These are phyloP conservation scores for Stephania cephalantha DNA, from an alignment of 164 flowering plant genomes.

Conservation along the genomic window DNA sequence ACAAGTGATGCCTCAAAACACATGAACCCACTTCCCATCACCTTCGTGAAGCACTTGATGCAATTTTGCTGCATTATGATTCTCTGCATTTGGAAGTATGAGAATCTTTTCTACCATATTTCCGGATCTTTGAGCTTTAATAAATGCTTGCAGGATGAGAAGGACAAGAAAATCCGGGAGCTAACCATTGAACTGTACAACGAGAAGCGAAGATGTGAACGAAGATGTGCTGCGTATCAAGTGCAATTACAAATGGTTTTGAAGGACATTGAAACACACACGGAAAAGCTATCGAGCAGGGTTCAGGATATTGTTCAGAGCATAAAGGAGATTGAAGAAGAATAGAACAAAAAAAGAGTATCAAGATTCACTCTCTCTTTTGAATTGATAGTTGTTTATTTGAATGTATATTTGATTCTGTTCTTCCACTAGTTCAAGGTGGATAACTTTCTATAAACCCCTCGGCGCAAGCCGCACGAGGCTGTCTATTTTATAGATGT, in stretches of 20 bases:
- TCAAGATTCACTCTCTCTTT: neutral
- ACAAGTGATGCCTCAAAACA: too few species aligned
- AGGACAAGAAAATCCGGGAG: constrained; percentile 32
- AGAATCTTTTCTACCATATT: neutral
- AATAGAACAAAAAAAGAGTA: neutral
- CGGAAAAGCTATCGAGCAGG: constrained; percentile 23
- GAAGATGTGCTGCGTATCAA: constrained; percentile 29
- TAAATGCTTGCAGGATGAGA: constrained; percentile 25
- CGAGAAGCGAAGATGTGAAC: constrained; percentile 30
- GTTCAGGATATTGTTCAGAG: constrained; percentile 27
- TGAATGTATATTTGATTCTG: neutral
- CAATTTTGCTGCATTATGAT: neutral
- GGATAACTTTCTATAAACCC: neutral
- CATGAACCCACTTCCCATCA: too few species aligned
- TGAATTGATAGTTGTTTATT: neutral
- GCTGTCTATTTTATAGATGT: neutral
- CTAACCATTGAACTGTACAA: constrained; percentile 29
- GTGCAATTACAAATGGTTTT: constrained; percentile 22
- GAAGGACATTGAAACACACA: constrained; percentile 27
- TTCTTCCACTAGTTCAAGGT: neutral
- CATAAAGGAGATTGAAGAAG: constrained; percentile 28
- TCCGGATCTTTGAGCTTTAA: neutral
- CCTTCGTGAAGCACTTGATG: too few species aligned
- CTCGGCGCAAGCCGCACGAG: neutral
- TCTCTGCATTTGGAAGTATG: neutral